A percentile compares a stretch with the other conserved stretches of the same genome.
These are phyloP conservation scores for Aquilaria agallochum DNA, from an alignment of 441 rosid species.

Conservation along the genomic window DNA sequence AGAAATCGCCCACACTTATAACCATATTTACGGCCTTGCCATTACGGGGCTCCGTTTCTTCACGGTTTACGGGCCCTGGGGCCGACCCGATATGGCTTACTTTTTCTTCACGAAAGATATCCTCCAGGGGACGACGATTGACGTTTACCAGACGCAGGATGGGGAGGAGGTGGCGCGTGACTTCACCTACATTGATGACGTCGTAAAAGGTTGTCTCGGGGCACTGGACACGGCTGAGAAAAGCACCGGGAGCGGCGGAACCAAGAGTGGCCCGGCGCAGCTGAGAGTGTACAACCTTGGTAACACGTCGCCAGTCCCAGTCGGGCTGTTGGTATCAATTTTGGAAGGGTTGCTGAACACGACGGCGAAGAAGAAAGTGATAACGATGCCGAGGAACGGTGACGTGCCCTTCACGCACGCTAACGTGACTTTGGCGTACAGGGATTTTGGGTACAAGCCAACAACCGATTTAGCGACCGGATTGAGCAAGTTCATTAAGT, in stretches of 20 bases:
- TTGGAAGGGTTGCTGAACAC: conserved; percentile 37
- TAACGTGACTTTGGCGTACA: conserved; percentile 49
- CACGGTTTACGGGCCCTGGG: conserved; percentile 76
- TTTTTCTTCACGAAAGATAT: conserved; percentile 66
- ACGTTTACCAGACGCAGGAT: conserved; percentile 48
- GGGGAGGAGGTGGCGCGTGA: conserved; percentile 69
- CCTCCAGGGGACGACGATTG: conserved; percentile 49
- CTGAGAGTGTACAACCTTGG: conserved; percentile 60
- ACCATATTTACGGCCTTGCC: conserved; percentile 65
- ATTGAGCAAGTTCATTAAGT: conserved; percentile 58
- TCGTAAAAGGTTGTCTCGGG: conserved; percentile 64
- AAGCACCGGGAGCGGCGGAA: conserved; percentile 68
- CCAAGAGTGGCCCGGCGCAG: conserved; percentile 52
- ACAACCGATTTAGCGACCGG: conserved; percentile 55
- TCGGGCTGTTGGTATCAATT: conserved; percentile 50
- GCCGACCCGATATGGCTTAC: conserved; percentile 77
- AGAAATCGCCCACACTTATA: conserved; percentile 70
- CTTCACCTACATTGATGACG: conserved; percentile 73
- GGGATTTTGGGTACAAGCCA: conserved; percentile 59
- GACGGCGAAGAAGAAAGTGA: conserved; percentile 57
- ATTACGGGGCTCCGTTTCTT: conserved; percentile 62
- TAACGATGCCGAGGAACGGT: conserved; percentile 66
- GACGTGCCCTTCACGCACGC: conserved; percentile 71
- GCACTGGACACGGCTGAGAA: conserved; percentile 67
- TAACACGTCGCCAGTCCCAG: conserved; percentile 64